Base-by-base conservation (phyloP, 73 alveolate genomes). In the Loxodes magnus region DNA sequence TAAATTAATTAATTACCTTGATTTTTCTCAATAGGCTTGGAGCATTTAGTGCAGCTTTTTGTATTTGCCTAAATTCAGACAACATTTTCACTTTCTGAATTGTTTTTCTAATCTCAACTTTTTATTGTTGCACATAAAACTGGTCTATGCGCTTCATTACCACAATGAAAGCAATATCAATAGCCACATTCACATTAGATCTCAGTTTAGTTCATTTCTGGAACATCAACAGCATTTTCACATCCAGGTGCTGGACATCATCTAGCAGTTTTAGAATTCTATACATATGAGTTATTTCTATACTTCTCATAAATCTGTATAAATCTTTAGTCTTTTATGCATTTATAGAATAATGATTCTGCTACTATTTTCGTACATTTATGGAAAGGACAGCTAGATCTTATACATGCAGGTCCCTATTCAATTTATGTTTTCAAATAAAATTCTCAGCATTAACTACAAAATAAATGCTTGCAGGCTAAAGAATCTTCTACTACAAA, bases 171-270 rank as follows among this genome's bases (percentile, higher is more conserved):
- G 35, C 82, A 57, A 59, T 54, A 69, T 38, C 55, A 12, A 23
- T 6, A 5, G 0, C 82, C 71, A 69, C 71, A 69, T 26, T 36
- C 75, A 42, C 82, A 68, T 49, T 48, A 57, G 27, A 68, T 46
- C 39, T 66, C 79, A 6, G 35, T 28, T 71, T 56, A 56, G 3
- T 71, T 71, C n/a, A n/a, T n/a, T 3, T 71, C 79, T n/a, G 79
- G 79, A 1, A 66, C 43, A 22, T 53, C 42, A 15, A 66, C 24
- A 12, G 52, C 43, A 38, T 28, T n/a, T 48, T 52, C 79, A 66
- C 79, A 66, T 41, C 57, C 57, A 46, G 79, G 79, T 49, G 55
- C 57, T 20, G 79, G 79, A 33, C 79, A 66, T 52, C 62, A 52
- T 52, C 57, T 66, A 29, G 57, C 57, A 66, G n/a, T n/a, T n/a